Evolutionary conservation across 257 asterid species (phyloP).

Genomic region (Lantana camara): DNA sequence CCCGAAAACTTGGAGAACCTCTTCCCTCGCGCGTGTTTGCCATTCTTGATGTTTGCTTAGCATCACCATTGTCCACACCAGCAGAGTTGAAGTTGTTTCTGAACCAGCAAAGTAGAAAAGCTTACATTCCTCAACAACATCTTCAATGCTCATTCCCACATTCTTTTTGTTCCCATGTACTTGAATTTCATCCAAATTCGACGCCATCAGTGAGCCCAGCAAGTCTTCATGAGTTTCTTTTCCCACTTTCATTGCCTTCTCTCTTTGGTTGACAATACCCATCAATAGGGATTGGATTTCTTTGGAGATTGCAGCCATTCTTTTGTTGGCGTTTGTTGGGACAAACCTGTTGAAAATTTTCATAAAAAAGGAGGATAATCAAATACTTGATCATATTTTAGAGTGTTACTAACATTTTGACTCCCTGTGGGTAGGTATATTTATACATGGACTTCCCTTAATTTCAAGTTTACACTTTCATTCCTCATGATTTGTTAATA

Average conservation of each 20-base stretch:
- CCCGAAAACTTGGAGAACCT: conserved; percentile 39
- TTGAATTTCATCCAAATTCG: conserved; percentile 32
- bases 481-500: too few relatives aligned
- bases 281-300: conserved; percentile 38
- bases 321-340: conserved; percentile 45
- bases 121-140: conserved; percentile 50
- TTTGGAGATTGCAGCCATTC: conserved; percentile 33
- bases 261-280: conserved; percentile 40
- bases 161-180: conserved; percentile 26
- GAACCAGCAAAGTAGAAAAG: conserved; percentile 57
- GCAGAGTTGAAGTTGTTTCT: conserved; percentile 45
- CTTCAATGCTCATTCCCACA: conserved; percentile 43
- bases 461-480: too few relatives aligned
- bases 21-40: conserved; percentile 44
- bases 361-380: not conserved
- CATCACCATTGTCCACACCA: conserved; percentile 52
- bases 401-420: too few relatives aligned
- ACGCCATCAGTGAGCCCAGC: conserved; percentile 39
- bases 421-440: too few relatives aligned
- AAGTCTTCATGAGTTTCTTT: conserved; percentile 34
- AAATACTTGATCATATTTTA: too few relatives aligned
- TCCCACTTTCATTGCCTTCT: conserved; percentile 35
- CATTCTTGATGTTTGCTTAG: conserved; percentile 50
- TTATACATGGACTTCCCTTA: too few relatives aligned
- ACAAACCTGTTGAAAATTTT: conserved; percentile 21